These are phyloP conservation scores for Lasiosphaeria miniovina DNA, from an alignment of 495 filamentous ascomycete species.

Conservation along the genomic window DNA sequence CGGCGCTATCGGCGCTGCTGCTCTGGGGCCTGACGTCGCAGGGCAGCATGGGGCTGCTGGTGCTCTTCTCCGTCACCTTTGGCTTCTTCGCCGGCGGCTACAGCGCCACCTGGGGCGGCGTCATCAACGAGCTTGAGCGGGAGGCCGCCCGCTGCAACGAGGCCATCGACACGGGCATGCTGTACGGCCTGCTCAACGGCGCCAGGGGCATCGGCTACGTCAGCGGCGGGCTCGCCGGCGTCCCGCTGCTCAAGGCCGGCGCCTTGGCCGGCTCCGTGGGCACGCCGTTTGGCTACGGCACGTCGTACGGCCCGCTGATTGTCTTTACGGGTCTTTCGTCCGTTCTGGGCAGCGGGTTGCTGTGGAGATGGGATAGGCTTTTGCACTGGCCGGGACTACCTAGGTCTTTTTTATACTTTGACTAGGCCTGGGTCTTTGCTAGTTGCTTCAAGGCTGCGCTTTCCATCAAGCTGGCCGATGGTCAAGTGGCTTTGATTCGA, in stretches of 20 bases:
- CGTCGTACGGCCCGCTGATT: constrained; percentile 9
- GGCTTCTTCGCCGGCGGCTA: constrained; percentile 10
- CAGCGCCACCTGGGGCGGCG: constrained; percentile 8
- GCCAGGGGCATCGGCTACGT: constrained; percentile 8
- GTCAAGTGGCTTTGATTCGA: too few species aligned
- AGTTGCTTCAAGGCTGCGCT: too few species aligned
- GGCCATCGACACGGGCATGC: constrained; percentile 8
- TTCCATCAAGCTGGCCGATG: too few species aligned
- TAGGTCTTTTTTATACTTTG: too few species aligned
- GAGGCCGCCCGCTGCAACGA: constrained; percentile 8
- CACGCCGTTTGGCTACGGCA: constrained; percentile 6
- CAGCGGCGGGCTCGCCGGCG: constrained; percentile 1
- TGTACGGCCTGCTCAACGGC: constrained; percentile 9
- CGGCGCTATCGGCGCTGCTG: constrained; percentile 1
- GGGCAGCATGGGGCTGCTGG: constrained; percentile 8
- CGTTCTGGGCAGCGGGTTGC: constrained; percentile 1
- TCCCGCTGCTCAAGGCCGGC: constrained; percentile 7
- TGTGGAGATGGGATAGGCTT: constrained; percentile 2
- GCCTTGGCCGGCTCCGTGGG: not conserved
- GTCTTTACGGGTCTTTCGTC: constrained; percentile 6
- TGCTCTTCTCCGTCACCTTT: constrained; percentile 7
- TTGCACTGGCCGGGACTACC: not conserved
- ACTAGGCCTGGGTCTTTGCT: too few species aligned
- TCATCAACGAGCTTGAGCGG: constrained; percentile 3
- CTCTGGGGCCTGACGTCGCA: constrained; percentile 8